Percentiles rank a stretch among this genome's conserved stretches.
These are phyloP conservation scores for Inosperma sp. DNA, from an alignment of 768 basidiomycete species.

Conservation along the genomic window DNA sequence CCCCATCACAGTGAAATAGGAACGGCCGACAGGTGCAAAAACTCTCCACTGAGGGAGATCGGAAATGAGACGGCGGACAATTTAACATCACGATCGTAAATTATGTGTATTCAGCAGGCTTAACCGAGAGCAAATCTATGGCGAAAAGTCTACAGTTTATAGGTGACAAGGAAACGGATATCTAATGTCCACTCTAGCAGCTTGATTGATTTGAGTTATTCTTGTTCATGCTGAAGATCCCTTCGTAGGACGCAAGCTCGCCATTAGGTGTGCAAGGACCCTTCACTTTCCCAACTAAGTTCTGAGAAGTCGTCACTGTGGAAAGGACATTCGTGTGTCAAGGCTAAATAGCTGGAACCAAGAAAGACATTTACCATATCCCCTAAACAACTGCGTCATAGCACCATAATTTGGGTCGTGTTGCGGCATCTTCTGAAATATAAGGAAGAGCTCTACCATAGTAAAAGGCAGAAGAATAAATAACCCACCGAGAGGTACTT, in stretches of 20 bases:
- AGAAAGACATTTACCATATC: slow-evolving; percentile 38
- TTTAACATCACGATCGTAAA: too few relatives aligned
- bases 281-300: slow-evolving; percentile 49
- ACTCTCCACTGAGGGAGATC: too few relatives aligned
- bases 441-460: neutral
- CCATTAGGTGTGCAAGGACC: slow-evolving; percentile 31
- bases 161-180: neutral
- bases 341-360: neutral
- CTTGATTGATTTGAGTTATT: slow-evolving; percentile 22
- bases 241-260: slow-evolving; percentile 46
- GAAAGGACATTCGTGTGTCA: slow-evolving; percentile 8
- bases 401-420: neutral
- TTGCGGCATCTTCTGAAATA: neutral
- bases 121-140: neutral
- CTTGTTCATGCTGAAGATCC: slow-evolving; percentile 49
- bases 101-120: too few relatives aligned
- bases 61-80: too few relatives aligned
- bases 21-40: too few relatives aligned
- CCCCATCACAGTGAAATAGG: too few relatives aligned
- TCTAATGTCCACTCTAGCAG: neutral
- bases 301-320: slow-evolving; percentile 45
- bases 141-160: neutral
- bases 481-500: neutral
- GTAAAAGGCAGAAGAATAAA: neutral
- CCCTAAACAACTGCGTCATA: slow-evolving; percentile 34